Evolutionary conservation across 805 yeast genomes (phyloP).

Genomic region (Vanderwaltozyma tropicalis): DNA sequence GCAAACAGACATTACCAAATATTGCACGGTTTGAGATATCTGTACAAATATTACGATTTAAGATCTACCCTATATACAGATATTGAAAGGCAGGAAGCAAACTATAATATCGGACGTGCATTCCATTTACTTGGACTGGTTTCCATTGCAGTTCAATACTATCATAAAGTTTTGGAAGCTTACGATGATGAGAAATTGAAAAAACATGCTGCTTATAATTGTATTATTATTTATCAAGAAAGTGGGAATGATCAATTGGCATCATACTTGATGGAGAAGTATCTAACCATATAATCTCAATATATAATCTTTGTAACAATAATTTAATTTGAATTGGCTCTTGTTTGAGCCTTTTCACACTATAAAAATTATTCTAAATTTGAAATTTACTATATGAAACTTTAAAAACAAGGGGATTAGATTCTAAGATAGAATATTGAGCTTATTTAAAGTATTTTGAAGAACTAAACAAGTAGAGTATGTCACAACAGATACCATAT

Average conservation of each 20-base stretch:
- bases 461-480: background rate
- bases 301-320: background rate
- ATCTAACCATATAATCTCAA: conserved; percentile 38
- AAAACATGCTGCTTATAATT: conserved; percentile 78
- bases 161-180: conserved; percentile 53
- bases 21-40: conserved; percentile 72
- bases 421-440: too few relatives aligned
- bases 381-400: too few relatives aligned
- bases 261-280: conserved; percentile 49
- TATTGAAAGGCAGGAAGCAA: conserved; percentile 59
- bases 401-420: too few relatives aligned
- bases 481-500: conserved; percentile 2
- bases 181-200: conserved; percentile 51
- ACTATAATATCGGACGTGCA: conserved; percentile 73
- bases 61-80: conserved; percentile 31
- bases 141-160: conserved; percentile 62
- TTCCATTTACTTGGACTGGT: conserved; percentile 77
- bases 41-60: conserved; percentile 57
- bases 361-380: too few relatives aligned
- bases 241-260: conserved; percentile 67
- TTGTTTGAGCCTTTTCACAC: too few relatives aligned
- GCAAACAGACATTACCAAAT: conserved; percentile 79
- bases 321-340: background rate
- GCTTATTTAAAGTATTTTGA: too few relatives aligned
- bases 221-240: conserved; percentile 60